phyloP scores from a whole-genome alignment of 2,329 filamentous ascomycete species.

The Fusarium sp. region DNA sequence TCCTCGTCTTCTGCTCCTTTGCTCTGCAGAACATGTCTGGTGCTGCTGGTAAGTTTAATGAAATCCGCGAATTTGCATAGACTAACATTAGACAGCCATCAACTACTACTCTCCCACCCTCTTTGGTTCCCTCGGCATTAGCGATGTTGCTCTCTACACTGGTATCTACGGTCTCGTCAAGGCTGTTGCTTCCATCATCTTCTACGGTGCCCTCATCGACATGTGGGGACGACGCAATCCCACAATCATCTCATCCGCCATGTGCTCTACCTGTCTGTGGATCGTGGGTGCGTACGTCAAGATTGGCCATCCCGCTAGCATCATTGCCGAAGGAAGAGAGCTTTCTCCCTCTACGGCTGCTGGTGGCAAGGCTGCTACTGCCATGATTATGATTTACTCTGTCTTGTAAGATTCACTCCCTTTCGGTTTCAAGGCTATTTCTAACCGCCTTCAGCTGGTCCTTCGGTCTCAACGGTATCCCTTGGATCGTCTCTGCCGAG shows the following conservation, averaged over 20 bases:
- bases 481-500: constrained; percentile 59
- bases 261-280: constrained; percentile 62
- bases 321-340: constrained; percentile 56
- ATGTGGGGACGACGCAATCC: constrained; percentile 54
- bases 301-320: constrained; percentile 60
- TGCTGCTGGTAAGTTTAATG: constrained; percentile 47
- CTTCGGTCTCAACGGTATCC: constrained; percentile 59
- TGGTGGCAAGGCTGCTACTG: constrained; percentile 65
- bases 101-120: constrained; percentile 59
- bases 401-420: constrained; percentile 57
- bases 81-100: constrained; percentile 46
- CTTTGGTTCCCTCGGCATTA: constrained; percentile 59
- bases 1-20: constrained; percentile 54
- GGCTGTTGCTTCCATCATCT: constrained; percentile 55
- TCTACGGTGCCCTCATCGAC: constrained; percentile 55
- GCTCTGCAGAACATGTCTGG: constrained; percentile 56
- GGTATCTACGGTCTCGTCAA: constrained; percentile 64
- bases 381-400: constrained; percentile 66
- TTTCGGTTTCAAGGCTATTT: rapidly evolving
- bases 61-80: rapidly evolving
- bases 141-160: constrained; percentile 58
- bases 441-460: constrained; percentile 50
- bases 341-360: constrained; percentile 56
- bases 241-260: constrained; percentile 60
- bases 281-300: constrained; percentile 66